A percentile compares a stretch with the other conserved stretches of the same genome.
Evolutionary conservation across 768 basidiomycete species (phyloP).

Genomic region (Termitomyces sp.): DNA sequence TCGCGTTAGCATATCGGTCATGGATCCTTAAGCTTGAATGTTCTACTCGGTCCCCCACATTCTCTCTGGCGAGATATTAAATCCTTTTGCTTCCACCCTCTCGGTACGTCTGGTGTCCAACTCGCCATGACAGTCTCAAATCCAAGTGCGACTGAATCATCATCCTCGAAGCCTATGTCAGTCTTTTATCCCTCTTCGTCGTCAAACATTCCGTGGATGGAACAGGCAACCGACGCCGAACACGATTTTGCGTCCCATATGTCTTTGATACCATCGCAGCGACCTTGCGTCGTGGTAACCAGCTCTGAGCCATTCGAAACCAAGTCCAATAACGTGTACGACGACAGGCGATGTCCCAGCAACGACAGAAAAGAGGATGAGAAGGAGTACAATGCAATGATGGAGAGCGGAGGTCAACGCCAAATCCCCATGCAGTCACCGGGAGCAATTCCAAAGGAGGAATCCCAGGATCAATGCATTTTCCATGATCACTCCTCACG

Average conservation of each 20-base stretch:
- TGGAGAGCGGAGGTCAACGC: not conserved
- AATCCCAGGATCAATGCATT: not conserved
- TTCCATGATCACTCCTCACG: not conserved
- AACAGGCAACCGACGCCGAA: not conserved
- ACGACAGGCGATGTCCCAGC: not conserved
- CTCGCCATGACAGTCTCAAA: not conserved
- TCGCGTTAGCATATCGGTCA: not conserved
- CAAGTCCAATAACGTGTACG: not conserved
- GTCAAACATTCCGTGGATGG: not conserved
- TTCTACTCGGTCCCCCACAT: not conserved
- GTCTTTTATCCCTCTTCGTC: conserved; percentile 1
- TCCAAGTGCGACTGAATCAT: not conserved
- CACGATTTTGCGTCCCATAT: not conserved
- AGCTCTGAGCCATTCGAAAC: not conserved
- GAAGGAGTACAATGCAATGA: not conserved
- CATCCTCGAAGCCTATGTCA: not conserved
- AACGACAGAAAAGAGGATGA: not conserved
- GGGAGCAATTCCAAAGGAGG: not conserved
- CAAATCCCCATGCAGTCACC: not conserved
- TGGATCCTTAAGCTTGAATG: conserved; percentile 2
- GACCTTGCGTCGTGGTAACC: not conserved
- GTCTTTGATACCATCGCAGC: not conserved
- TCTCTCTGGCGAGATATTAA: not conserved
- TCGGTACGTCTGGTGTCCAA: not conserved
- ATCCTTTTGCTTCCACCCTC: not conserved